Evolutionary conservation across 2,329 filamentous ascomycete species (phyloP).

Genomic region (Fusarium dlaminii): DNA sequence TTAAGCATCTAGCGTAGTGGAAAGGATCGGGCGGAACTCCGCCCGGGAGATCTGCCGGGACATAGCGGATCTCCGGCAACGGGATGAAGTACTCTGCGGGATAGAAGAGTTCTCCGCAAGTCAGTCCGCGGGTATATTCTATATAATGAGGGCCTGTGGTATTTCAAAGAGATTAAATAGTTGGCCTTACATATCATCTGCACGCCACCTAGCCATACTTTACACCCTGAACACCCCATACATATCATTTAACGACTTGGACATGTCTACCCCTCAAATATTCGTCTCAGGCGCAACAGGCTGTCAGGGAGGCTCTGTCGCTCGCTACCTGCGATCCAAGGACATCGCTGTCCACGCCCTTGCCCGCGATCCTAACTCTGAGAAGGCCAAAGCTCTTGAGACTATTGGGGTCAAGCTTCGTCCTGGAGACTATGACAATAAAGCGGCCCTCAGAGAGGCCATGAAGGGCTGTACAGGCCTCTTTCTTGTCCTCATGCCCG

Average conservation of each 20-base stretch:
- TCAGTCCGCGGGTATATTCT: neutral
- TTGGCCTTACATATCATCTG: neutral
- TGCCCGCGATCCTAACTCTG: conserved; percentile 44
- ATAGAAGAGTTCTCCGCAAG: neutral
- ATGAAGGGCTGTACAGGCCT: conserved; percentile 45
- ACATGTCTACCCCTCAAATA: conserved; percentile 46
- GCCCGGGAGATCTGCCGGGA: conserved; percentile 15
- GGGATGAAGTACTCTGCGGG: neutral
- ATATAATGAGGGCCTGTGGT: neutral
- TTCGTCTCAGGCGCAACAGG: conserved; percentile 55
- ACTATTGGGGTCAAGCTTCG: conserved; percentile 47
- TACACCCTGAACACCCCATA: neutral
- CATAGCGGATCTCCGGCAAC: conserved; percentile 16
- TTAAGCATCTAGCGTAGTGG: neutral
- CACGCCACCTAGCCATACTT: neutral
- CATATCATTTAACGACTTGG: neutral
- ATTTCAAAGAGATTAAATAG: neutral
- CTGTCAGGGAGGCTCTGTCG: conserved; percentile 50
- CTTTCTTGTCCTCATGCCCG: conserved; percentile 48
- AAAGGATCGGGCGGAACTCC: conserved; percentile 43
- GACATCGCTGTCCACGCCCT: conserved; percentile 48
- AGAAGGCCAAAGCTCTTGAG: conserved; percentile 43
- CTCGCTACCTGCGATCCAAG: conserved; percentile 46
- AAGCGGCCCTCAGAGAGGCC: conserved; percentile 41
- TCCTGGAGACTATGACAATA: conserved; percentile 48